phyloP scores from a whole-genome alignment of 352 stramenopile species.

The Pythium oligandrum region DNA sequence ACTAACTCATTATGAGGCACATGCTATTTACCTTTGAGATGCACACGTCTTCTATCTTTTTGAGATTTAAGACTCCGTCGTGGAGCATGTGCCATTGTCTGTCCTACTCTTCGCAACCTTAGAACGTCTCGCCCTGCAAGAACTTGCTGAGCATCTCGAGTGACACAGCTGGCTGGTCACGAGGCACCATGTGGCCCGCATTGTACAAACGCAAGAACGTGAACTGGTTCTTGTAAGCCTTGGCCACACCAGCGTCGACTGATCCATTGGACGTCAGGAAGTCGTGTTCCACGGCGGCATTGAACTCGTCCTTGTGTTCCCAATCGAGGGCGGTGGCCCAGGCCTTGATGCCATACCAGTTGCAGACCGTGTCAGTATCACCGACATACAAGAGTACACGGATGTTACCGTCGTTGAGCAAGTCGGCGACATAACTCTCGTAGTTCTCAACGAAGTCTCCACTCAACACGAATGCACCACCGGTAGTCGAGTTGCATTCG shows the following conservation, averaged over 20 bases:
- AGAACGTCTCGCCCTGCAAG: constrained; percentile 31
- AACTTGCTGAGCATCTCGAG: constrained; percentile 57
- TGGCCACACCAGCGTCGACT: constrained; percentile 19
- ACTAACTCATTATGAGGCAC: no score
- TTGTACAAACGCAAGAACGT: constrained; percentile 45
- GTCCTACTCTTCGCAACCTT: neutral
- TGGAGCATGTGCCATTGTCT: no score
- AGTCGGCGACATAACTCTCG: constrained; percentile 49
- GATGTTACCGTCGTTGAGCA: constrained; percentile 46
- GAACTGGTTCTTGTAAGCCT: constrained; percentile 23
- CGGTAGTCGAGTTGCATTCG: constrained; percentile 38
- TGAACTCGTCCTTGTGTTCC: constrained; percentile 73
- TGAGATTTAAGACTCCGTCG: no score
- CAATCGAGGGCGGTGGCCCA: constrained; percentile 89
- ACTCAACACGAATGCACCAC: constrained; percentile 70
- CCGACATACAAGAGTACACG: constrained; percentile 90
- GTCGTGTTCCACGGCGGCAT: constrained; percentile 16
- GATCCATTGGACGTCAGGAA: constrained; percentile 7
- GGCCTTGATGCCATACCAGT: constrained; percentile 90
- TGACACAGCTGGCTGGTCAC: constrained; percentile 37
- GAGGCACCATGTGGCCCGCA: constrained; percentile 47
- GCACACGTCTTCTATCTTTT: no score
- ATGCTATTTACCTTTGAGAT: no score
- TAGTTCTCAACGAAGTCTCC: constrained; percentile 89
- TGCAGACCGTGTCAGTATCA: constrained; percentile 94